Percentiles rank a stretch among this genome's conserved stretches.
Conservation (phyloP, 352 stramenopile genomes). For the Pythium coloratum region DNA sequence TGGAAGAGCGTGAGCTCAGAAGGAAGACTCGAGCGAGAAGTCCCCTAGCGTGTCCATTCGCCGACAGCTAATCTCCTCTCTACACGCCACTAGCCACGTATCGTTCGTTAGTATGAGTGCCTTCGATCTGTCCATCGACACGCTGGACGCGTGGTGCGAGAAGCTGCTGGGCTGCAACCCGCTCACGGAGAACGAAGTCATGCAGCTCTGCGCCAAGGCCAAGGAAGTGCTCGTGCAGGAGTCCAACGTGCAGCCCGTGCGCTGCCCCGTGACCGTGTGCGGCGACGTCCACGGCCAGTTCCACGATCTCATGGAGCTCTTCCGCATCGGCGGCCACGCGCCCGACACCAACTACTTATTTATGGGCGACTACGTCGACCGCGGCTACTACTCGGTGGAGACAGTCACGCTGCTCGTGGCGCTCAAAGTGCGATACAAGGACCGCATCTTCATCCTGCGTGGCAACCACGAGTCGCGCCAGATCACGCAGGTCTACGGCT, state of each 20-base stretch:
- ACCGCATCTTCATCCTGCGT: slow-evolving; percentile 89
- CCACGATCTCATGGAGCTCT: slow-evolving; percentile 68
- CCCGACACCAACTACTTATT: slow-evolving; percentile 98
- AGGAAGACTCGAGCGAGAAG: background rate
- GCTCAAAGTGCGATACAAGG: slow-evolving; percentile 94
- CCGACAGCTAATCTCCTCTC: background rate
- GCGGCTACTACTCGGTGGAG: slow-evolving; percentile 97
- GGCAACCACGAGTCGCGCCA: slow-evolving; percentile 96
- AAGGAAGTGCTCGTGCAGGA: slow-evolving; percentile 97
- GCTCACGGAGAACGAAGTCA: slow-evolving; percentile 95
- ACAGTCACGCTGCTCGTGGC: slow-evolving; percentile 91
- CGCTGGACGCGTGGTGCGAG: slow-evolving; percentile 94
- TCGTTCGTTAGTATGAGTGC: slow-evolving; percentile 38
- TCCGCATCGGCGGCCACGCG: slow-evolving; percentile 82
- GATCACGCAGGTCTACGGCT: slow-evolving; percentile 97
- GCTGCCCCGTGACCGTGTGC: slow-evolving; percentile 97
- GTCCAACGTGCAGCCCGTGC: slow-evolving; percentile 97
- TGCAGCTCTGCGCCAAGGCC: slow-evolving; percentile 93
- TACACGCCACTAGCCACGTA: background rate
- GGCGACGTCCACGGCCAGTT: slow-evolving; percentile 68
- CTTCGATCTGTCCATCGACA: slow-evolving; percentile 81
- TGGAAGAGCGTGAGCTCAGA: background rate
- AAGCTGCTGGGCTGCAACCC: slow-evolving; percentile 94
- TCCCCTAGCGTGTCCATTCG: background rate
- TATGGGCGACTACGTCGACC: slow-evolving; percentile 99